A percentile compares a stretch with the other conserved stretches of the same genome.
Evolutionary conservation across 2,329 filamentous ascomycete species (phyloP).

Genomic region (Fusarium sp.): DNA sequence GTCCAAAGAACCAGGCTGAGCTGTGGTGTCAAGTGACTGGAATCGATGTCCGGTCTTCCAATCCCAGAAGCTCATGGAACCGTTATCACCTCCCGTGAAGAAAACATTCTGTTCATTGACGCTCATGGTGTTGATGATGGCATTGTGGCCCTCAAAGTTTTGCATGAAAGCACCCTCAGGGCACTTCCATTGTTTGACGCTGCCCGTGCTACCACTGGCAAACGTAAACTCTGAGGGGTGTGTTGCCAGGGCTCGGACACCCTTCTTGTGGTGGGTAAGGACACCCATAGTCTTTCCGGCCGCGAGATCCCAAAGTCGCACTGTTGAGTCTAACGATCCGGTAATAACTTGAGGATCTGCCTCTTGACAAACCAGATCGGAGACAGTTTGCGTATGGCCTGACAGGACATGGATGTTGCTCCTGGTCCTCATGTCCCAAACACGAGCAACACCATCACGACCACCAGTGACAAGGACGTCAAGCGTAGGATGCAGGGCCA

Average conservation of each 20-base stretch:
- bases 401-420: constrained; percentile 94
- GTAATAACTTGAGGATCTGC: constrained; percentile 96
- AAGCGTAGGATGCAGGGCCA: constrained; percentile 92
- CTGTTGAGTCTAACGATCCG: constrained; percentile 90
- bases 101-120: constrained; percentile 96
- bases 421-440: constrained; percentile 98
- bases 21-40: constrained; percentile 89
- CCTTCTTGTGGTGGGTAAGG: constrained; percentile 98
- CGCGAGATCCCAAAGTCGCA: constrained; percentile 93
- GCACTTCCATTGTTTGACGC: constrained; percentile 99
- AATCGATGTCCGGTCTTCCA: constrained; percentile 97
- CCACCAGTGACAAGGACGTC: constrained; percentile 96
- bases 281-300: constrained; percentile 97
- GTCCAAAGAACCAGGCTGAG: constrained; percentile 92
- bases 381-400: constrained; percentile 91
- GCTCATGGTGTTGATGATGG: constrained; percentile 93
- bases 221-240: constrained; percentile 98
- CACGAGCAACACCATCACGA: constrained; percentile 90
- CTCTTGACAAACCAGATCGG: constrained; percentile 92
- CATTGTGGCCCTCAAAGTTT: constrained; percentile 96
- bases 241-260: constrained; percentile 83
- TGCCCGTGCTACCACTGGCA: constrained; percentile 88
- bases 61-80: constrained; percentile 97
- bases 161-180: constrained; percentile 99
- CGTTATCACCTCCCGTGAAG: constrained; percentile 95